Conservation (phyloP, 139 green algal species). For the Mesostigma viride region DNA sequence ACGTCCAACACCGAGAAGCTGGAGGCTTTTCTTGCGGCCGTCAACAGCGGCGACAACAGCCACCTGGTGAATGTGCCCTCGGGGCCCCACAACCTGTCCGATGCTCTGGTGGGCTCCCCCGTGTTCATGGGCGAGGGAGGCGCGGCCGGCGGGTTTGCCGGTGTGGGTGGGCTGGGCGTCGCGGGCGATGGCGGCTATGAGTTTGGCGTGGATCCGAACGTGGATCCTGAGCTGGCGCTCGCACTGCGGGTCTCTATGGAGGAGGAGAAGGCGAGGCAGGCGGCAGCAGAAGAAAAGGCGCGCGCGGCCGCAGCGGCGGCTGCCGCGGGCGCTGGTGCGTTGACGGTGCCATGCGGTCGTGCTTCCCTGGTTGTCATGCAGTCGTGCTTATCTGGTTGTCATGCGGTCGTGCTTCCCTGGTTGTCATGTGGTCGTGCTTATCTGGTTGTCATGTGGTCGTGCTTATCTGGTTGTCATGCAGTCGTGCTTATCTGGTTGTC, state of each 20-base stretch:
- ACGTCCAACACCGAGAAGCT: constrained; percentile 75
- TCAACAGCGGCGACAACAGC: constrained; percentile 88
- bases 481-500: too few relatives aligned
- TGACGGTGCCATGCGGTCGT: too few relatives aligned
- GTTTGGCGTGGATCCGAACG: constrained; percentile 91
- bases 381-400: too few relatives aligned
- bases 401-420: too few relatives aligned
- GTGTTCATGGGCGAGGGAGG: constrained; percentile 68
- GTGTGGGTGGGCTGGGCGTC: constrained; percentile 4
- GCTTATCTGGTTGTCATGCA: too few relatives aligned
- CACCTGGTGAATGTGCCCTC: constrained; percentile 82
- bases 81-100: constrained; percentile 27
- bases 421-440: too few relatives aligned
- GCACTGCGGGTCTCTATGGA: constrained; percentile 88
- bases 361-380: too few relatives aligned
- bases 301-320: constrained; percentile 25
- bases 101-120: constrained; percentile 72
- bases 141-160: constrained; percentile 40
- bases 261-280: constrained; percentile 86
- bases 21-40: constrained; percentile 75
- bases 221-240: constrained; percentile 92
- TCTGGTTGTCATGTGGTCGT: too few relatives aligned
- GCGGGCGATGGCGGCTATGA: constrained; percentile 57
- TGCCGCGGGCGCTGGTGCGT: constrained; percentile 26
- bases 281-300: constrained; percentile 33